Base-by-base conservation (phyloP, 2,329 filamentous ascomycete species). In the Cytospora piceae region DNA sequence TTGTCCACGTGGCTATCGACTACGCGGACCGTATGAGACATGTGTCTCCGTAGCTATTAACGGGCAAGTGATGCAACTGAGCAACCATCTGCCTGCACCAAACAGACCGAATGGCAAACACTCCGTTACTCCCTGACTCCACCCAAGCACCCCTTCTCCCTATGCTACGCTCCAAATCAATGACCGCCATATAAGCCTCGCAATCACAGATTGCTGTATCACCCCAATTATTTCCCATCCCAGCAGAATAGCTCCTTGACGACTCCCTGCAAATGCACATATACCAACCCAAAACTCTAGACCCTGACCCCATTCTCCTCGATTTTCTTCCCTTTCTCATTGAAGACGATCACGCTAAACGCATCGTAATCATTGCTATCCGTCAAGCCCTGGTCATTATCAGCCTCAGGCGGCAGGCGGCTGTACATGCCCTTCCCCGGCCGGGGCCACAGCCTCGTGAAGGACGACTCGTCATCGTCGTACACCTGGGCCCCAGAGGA, bases 261-360 rank as follows among this genome's bases (percentile, higher is more conserved):
- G 46, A 12, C n/a, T 14, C 3, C 39, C 39, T 5, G n/a, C 6
- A 49, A 14, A 24, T 49, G 46, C 46, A 24, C n/a, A 5, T 7
- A 5, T 2, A 49, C n/a, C 46, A 5, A 49, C 46, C 24, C 54
- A 3, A 14, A 1, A n/a, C 29, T 46, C 29, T 58, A 67, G 20
- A 74, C 70, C 69, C 67, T 70, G 58, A 74, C 72, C 17, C 73
- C 73, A 46, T 75, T 75, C 70, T 75, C 73, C 68, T 71, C 66
- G 24, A 74, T 59, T 66, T 74, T 75, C 64, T 70, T 70, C 8
- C 74, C 73, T 58, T 68, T 68, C 34, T 72, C 73, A 56, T 74
- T 71, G 57, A 71, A 75, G 15, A 73, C 54, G 51, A 74, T 73
- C 7, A 70, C 69, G 34, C 73, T 74, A 51, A 75, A 74, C 15